Evolutionary conservation across 441 rosid species (phyloP).

Genomic region (Theobroma grandiflorum): DNA sequence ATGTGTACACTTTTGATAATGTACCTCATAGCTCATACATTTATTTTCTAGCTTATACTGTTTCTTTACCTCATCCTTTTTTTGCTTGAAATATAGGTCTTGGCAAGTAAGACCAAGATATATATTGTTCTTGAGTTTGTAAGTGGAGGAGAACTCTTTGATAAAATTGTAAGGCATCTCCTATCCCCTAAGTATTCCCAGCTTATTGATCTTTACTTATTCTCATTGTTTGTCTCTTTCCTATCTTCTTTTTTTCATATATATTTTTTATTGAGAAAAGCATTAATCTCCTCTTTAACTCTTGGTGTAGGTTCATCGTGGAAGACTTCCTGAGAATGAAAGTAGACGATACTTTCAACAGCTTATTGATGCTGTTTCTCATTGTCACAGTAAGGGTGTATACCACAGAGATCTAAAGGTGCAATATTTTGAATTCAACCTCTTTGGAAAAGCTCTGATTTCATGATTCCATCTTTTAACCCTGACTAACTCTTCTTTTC

Average conservation of each 20-base stretch:
- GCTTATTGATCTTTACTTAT: neutral
- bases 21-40: neutral
- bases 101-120: constrained; percentile 82
- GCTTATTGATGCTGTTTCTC: constrained; percentile 85
- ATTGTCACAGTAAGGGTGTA: constrained; percentile 91
- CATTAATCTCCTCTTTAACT: constrained; percentile 14
- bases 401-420: constrained; percentile 98
- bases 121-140: constrained; percentile 93
- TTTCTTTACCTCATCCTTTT: constrained; percentile 24
- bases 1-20: constrained; percentile 28
- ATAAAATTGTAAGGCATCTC: constrained; percentile 72
- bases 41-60: constrained; percentile 12
- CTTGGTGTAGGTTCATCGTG: constrained; percentile 64
- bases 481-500: constrained; percentile 29
- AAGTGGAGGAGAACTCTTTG: constrained; percentile 89
- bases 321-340: constrained; percentile 76
- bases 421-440: constrained; percentile 18
- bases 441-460: constrained; percentile 19
- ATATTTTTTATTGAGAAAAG: neutral
- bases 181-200: neutral
- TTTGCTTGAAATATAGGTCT: constrained; percentile 55
- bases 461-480: constrained; percentile 24
- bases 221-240: neutral
- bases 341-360: constrained; percentile 90
- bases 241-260: neutral